Evolutionary conservation across 2,329 filamentous ascomycete species (phyloP).

Genomic region (Colletotrichum noveboracense): DNA sequence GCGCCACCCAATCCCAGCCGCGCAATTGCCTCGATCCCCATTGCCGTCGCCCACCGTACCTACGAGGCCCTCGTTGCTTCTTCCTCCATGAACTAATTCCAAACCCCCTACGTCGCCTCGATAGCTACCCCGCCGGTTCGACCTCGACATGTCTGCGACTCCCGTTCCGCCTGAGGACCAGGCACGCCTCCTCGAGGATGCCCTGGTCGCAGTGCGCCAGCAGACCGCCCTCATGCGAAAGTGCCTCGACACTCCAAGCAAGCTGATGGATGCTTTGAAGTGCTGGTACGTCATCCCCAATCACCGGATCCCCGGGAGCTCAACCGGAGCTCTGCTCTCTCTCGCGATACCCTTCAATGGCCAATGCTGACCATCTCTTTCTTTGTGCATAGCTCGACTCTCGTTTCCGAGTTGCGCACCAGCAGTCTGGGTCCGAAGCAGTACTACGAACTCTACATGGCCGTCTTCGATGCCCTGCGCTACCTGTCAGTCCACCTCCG

Average conservation of each 20-base stretch:
- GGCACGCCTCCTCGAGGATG: conserved; percentile 96
- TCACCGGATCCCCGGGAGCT: conserved; percentile 17
- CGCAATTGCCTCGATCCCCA: not conserved
- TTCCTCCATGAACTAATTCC: conserved; percentile 9
- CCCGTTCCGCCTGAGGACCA: conserved; percentile 77
- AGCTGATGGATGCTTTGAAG: conserved; percentile 99
- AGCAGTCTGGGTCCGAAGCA: conserved; percentile 98
- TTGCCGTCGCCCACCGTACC: not conserved
- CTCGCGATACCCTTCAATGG: conserved; percentile 21
- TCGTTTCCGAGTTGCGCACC: conserved; percentile 97
- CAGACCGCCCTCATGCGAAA: conserved; percentile 98
- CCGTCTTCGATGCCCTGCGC: conserved; percentile 95
- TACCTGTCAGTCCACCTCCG: conserved; percentile 96
- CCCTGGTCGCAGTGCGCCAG: conserved; percentile 92
- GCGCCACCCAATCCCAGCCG: not conserved
- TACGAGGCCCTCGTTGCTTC: not conserved
- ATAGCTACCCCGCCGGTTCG: conserved; percentile 23
- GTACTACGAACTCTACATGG: conserved; percentile 99
- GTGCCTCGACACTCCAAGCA: conserved; percentile 94
- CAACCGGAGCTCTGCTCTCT: conserved; percentile 17
- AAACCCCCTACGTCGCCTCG: conserved; percentile 15
- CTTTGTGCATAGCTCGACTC: conserved; percentile 74
- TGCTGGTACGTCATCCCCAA: conserved; percentile 77
- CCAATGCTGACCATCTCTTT: not conserved
- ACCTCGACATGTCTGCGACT: conserved; percentile 44